A percentile compares a stretch with the other conserved stretches of the same genome.
Conservation (phyloP, 2,329 filamentous ascomycete species). For the Epichloe festucae region DNA sequence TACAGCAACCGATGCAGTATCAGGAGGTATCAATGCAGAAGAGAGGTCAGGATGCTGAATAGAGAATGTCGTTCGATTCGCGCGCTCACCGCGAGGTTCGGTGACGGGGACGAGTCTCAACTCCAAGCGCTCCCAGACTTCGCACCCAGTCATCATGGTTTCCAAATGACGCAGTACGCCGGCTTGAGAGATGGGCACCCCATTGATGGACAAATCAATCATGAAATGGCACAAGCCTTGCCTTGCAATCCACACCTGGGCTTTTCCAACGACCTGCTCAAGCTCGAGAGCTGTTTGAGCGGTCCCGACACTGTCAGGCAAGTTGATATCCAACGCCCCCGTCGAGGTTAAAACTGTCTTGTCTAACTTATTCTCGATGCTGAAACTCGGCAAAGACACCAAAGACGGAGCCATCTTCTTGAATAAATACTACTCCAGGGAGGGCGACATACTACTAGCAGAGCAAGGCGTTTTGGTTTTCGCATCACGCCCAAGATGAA, state of each 20-base stretch:
- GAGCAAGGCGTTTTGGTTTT: background rate
- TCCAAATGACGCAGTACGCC: conserved; percentile 7
- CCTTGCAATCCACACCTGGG: conserved; percentile 22
- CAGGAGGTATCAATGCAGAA: conserved; percentile 18
- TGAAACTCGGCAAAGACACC: conserved; percentile 15
- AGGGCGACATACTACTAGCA: background rate
- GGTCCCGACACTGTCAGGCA: conserved; percentile 8
- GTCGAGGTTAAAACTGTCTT: conserved; percentile 14
- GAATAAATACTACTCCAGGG: background rate
- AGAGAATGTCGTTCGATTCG: conserved; percentile 17
- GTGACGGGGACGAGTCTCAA: conserved; percentile 15
- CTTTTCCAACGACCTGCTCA: conserved; percentile 8
- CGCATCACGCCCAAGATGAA: background rate
- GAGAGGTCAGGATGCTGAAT: conserved; percentile 24
- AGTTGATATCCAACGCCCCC: conserved; percentile 15
- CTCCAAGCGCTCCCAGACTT: conserved; percentile 20
- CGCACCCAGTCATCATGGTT: conserved; percentile 11
- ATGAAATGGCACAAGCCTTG: conserved; percentile 17
- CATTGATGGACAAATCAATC: conserved; percentile 14
- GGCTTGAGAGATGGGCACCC: conserved; percentile 7
- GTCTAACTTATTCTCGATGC: conserved; percentile 10
- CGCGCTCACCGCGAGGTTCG: conserved; percentile 1
- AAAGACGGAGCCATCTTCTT: conserved; percentile 6
- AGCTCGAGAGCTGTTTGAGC: conserved; percentile 14
- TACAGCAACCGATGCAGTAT: conserved; percentile 11